Evolutionary conservation across 2,329 filamentous ascomycete genomes (phyloP).

Genomic region (Aspergillus pseudoglaucus): DNA sequence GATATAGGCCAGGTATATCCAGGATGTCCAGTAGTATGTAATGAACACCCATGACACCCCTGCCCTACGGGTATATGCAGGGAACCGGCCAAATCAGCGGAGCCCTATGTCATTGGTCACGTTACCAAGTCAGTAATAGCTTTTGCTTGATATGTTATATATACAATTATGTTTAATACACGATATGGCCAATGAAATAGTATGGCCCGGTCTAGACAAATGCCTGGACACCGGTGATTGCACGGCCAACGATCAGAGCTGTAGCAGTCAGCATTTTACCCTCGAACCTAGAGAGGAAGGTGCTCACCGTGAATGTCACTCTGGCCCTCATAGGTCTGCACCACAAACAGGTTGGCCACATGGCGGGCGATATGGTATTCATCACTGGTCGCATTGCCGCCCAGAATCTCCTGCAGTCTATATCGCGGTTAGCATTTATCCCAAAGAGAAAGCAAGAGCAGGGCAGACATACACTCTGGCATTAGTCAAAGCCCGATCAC

Average conservation of each 20-base stretch:
- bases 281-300: conserved; percentile 4
- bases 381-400: conserved; percentile 95
- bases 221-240: conserved; percentile 69
- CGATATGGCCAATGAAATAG: not conserved
- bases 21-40: too few species aligned
- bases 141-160: conserved; percentile 1
- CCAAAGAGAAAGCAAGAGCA: not conserved
- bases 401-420: conserved; percentile 88
- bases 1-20: too few species aligned
- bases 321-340: conserved; percentile 96
- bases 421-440: conserved; percentile 8
- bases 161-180: not conserved
- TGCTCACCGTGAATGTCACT: conserved; percentile 91
- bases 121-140: too few species aligned
- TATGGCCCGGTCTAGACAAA: conserved; percentile 55
- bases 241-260: conserved; percentile 64
- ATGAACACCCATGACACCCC: not conserved
- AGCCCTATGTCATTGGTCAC: conserved; percentile 1
- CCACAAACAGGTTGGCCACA: conserved; percentile 93
- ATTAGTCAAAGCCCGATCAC: conserved; percentile 77
- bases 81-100: not conserved
- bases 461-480: conserved; percentile 53
- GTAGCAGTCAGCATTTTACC: conserved; percentile 38
- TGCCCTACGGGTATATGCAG: not conserved
- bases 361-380: conserved; percentile 94